Percentiles rank a stretch among this genome's conserved stretches.
phyloP scores from a whole-genome alignment of 1,284 basidiomycete species.

The Puccinia novopanici region DNA sequence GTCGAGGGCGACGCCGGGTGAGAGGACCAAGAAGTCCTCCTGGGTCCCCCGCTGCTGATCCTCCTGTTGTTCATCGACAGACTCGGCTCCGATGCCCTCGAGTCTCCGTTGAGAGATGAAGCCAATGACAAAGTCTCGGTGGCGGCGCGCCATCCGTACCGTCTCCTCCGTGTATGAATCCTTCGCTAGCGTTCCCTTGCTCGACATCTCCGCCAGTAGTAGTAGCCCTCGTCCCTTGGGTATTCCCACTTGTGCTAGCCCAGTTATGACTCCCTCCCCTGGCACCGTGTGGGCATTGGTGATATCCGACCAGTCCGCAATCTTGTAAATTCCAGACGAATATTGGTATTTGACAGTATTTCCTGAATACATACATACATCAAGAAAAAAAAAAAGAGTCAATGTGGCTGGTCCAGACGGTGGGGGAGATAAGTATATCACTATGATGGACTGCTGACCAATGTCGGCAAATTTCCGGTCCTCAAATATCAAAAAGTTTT shows the following conservation, averaged over 20 bases:
- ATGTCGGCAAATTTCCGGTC: conserved; percentile 99
- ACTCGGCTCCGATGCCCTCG: conserved; percentile 56
- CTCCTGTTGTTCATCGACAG: neutral
- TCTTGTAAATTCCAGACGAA: conserved; percentile 86
- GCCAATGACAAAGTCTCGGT: conserved; percentile 85
- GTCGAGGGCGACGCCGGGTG: conserved; percentile 89
- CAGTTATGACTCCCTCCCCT: conserved; percentile 87
- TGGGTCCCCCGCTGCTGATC: conserved; percentile 29
- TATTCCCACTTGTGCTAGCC: conserved; percentile 79
- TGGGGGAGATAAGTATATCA: neutral
- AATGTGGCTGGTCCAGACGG: too few relatives aligned
- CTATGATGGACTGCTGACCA: conserved; percentile 67
- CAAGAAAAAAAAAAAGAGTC: too few relatives aligned
- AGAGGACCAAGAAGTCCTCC: conserved; percentile 85
- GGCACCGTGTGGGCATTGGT: conserved; percentile 91
- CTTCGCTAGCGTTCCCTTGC: conserved; percentile 78
- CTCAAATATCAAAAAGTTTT: conserved; percentile 97
- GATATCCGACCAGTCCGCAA: conserved; percentile 93
- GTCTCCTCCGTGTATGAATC: conserved; percentile 83
- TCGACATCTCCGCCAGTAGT: conserved; percentile 95
- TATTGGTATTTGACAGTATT: conserved; percentile 97
- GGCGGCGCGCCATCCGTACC: conserved; percentile 78
- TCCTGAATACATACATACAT: conserved; percentile 64
- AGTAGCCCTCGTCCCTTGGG: conserved; percentile 83
- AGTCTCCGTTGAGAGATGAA: conserved; percentile 79